phyloP scores from a whole-genome alignment of 2,329 filamentous ascomycete species.

The Diaporthe vexans region DNA sequence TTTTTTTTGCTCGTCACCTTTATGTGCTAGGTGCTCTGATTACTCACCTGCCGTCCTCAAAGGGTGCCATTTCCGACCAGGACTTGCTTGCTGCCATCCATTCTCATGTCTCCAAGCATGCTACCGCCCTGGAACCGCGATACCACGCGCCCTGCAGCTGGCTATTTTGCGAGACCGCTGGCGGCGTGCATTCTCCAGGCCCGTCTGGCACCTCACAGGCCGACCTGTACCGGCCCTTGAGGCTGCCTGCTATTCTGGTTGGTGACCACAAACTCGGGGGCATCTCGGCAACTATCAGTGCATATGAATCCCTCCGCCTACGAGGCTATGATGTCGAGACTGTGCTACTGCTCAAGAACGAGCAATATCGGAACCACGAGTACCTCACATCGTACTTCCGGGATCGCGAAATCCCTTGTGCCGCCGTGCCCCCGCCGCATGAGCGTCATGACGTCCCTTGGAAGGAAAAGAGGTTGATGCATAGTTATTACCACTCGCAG shows the following conservation, averaged over 20 bases:
- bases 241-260: conserved; percentile 80
- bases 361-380: conserved; percentile 75
- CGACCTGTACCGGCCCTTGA: conserved; percentile 80
- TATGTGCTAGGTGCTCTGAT: neutral
- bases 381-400: conserved; percentile 80
- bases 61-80: conserved; percentile 15
- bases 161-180: conserved; percentile 84
- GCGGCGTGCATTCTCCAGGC: conserved; percentile 83
- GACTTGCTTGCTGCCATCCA: conserved; percentile 53
- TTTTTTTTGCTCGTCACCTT: neutral
- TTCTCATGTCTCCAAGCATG: conserved; percentile 54
- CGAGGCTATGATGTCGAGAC: conserved; percentile 83
- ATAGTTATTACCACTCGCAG: neutral
- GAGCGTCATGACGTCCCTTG: conserved; percentile 52
- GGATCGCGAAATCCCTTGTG: conserved; percentile 69
- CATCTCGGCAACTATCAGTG: conserved; percentile 84
- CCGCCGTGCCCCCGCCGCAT: conserved; percentile 73
- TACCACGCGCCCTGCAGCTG: conserved; percentile 60
- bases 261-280: conserved; percentile 83
- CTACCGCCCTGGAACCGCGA: conserved; percentile 52
- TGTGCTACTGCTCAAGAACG: conserved; percentile 77
- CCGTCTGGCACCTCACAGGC: conserved; percentile 83
- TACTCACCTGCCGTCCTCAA: neutral
- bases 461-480: conserved; percentile 57
- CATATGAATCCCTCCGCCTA: conserved; percentile 83